phyloP scores from a whole-genome alignment of 768 basidiomycete species.

The Rhizopogon vesiculosus region DNA sequence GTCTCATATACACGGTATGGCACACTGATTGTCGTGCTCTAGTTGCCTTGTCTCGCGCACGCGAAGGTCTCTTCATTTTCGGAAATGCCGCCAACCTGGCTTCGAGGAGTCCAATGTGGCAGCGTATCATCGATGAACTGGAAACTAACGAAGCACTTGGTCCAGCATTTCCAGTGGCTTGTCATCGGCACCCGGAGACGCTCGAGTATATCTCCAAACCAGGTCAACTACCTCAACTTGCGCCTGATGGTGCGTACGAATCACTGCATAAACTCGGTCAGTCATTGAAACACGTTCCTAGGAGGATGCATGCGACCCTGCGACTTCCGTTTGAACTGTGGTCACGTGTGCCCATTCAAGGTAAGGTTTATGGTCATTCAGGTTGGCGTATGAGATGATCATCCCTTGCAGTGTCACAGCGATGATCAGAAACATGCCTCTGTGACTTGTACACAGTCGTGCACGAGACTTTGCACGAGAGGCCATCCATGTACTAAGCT shows the following conservation, averaged over 20 bases:
- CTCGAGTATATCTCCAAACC: slow-evolving; percentile 41
- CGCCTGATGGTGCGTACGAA: slow-evolving; percentile 49
- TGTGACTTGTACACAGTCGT: slow-evolving; percentile 44
- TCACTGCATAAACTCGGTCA: neutral
- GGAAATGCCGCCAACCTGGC: slow-evolving; percentile 60
- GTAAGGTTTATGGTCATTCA: slow-evolving; percentile 24
- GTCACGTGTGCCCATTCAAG: slow-evolving; percentile 61
- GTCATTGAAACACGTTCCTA: slow-evolving; percentile 10
- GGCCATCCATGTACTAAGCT: slow-evolving; percentile 53
- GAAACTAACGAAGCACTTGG: slow-evolving; percentile 44
- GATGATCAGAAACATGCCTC: no score
- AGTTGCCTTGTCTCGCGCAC: slow-evolving; percentile 73
- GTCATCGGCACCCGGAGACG: slow-evolving; percentile 47
- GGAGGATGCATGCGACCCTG: slow-evolving; percentile 65
- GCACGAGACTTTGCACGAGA: slow-evolving; percentile 47
- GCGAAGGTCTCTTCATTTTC: slow-evolving; percentile 68
- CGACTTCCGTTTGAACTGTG: slow-evolving; percentile 47
- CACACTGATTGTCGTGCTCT: slow-evolving; percentile 4
- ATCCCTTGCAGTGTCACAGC: slow-evolving; percentile 49
- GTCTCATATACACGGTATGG: neutral
- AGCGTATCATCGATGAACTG: slow-evolving; percentile 50
- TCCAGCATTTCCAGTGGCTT: slow-evolving; percentile 49
- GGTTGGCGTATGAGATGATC: neutral
- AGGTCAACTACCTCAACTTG: slow-evolving; percentile 41
- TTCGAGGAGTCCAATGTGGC: slow-evolving; percentile 54